Base-by-base conservation (phyloP, 169 alveolate genomes). In the Eimeria acervulina region DNA sequence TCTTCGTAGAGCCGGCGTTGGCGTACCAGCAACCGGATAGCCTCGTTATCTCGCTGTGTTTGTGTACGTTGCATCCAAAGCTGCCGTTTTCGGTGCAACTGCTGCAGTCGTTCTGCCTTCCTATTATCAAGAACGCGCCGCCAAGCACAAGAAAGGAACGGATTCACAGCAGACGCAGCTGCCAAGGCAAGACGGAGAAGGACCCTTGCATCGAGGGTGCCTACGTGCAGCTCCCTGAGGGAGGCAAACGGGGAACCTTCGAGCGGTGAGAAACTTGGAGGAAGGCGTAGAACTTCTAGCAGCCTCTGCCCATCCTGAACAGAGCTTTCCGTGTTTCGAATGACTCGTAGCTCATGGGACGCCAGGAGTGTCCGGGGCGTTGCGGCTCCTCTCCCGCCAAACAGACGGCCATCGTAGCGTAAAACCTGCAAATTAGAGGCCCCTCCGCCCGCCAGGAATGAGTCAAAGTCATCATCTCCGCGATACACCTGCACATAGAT, bases 331-430 rank as follows among this genome's bases (percentile, higher is more conserved):
- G 61, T 26, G 51, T 70, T 52, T 7, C 70, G 83, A 55, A 87
- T 44, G 15, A 61, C 59, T 36, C 81, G 83, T 36, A 61, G 74
- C 59, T 87, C 81, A 33, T 59, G 81, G 21, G 93, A 61, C 0
- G 93, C 78, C 63, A 87, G 33, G 8, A 87, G 93, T 15, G 93
- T 38, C 47, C 93, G 81, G 55, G 93, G 93, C 26, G 93, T 87
- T 40, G 93, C 47, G n/a, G 81, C 93, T 6, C 93, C 93, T n/a
- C 47, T 36, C 31, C 93, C 93, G 42, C 93, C 93, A 40, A 87
- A 87, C n/a, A 87, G 83, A 61, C 81, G 93, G 66, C 93, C 93
- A 38, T 87, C 81, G 93, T 87, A 87, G 47, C 83, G 93, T 26
- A 87, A 31, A 59, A 87, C 81, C 70, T 40, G 93, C 83, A 87